Percentiles rank a stretch among this genome's conserved stretches.
These are phyloP conservation scores for Petunia axillaris DNA, from an alignment of 257 asterid genomes.

Conservation along the genomic window DNA sequence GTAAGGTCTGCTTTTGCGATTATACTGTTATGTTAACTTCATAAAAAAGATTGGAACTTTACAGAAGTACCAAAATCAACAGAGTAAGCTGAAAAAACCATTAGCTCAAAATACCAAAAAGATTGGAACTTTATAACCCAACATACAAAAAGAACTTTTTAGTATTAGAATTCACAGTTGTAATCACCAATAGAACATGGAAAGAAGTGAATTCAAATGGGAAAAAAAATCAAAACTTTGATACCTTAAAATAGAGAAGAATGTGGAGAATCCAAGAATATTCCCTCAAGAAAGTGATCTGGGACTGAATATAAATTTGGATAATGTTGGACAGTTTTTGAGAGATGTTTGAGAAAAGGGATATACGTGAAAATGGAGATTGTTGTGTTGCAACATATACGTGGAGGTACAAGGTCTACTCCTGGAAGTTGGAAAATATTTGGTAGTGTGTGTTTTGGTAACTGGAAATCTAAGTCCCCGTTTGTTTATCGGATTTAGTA, in stretches of 20 bases:
- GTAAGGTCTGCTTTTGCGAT: no score
- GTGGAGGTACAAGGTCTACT: constrained; percentile 28
- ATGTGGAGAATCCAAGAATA: neutral
- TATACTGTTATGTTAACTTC: neutral
- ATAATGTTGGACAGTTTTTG: neutral
- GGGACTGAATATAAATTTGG: neutral
- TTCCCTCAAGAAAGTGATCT: neutral
- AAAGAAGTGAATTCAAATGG: neutral
- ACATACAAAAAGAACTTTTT: neutral
- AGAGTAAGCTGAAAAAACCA: neutral
- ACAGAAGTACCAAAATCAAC: neutral
- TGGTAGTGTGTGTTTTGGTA: neutral
- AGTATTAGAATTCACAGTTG: constrained; percentile 6
- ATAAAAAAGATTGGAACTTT: neutral
- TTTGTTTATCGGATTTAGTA: no score
- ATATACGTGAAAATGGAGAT: neutral
- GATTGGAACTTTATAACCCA: neutral
- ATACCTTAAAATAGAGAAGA: neutral
- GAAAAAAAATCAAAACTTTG: neutral
- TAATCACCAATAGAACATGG: neutral
- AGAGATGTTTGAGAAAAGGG: neutral
- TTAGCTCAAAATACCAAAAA: neutral
- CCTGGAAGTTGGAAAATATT: constrained; percentile 12
- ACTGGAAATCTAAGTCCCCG: no score
- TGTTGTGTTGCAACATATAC: constrained; percentile 12